Evolutionary conservation across 2,329 filamentous ascomycete species (phyloP).

Genomic region (Alternaria tenuissima): DNA sequence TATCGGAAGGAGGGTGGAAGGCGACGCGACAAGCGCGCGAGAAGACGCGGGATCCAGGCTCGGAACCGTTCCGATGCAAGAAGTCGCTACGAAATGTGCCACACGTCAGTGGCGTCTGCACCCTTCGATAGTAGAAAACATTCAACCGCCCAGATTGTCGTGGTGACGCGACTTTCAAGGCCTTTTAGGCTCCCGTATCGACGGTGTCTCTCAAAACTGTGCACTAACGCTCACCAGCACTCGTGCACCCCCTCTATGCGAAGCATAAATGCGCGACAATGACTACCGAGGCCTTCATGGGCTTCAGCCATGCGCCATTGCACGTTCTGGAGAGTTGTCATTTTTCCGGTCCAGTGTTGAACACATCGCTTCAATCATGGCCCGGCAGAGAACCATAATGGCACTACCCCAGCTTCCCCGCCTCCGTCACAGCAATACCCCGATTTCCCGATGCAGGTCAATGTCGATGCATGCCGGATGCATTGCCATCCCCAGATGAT

Average conservation of each 20-base stretch:
- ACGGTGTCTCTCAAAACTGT: neutral
- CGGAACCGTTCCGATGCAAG: neutral
- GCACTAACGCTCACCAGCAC: neutral
- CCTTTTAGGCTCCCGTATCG: neutral
- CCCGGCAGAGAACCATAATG: neutral
- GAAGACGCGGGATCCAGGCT: neutral
- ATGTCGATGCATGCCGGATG: constrained; percentile 1
- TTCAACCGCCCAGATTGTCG: neutral
- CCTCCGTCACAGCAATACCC: constrained; percentile 21
- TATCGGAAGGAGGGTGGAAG: neutral
- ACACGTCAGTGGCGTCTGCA: neutral
- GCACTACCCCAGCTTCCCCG: constrained; percentile 19
- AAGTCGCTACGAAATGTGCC: neutral
- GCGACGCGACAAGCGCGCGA: neutral
- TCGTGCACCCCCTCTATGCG: neutral
- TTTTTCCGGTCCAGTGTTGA: neutral
- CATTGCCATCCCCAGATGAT: neutral
- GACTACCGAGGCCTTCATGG: neutral
- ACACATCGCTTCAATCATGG: neutral
- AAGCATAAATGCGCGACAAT: neutral
- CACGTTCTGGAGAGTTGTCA: neutral
- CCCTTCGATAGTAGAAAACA: neutral
- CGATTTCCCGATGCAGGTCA: constrained; percentile 27
- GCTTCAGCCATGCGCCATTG: neutral
- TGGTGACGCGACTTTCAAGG: neutral